Evolutionary conservation across 139 green algal genomes (phyloP), one percentile per base, ranked within the genome.

Genomic region (Tetraselmis chui): DNA sequence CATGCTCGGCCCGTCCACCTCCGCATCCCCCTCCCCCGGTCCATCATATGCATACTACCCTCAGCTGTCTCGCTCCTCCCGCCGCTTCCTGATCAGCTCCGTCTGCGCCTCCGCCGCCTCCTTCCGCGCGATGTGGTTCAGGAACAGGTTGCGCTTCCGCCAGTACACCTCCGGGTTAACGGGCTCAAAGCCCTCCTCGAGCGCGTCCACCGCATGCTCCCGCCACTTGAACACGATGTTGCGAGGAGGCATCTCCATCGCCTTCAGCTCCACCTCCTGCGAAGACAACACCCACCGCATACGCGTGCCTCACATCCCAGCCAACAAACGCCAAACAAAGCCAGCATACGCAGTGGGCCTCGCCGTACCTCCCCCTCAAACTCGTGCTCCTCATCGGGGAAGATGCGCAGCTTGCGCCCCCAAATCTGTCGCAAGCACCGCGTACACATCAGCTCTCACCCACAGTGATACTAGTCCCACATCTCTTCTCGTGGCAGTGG

Each of bases 351-450:
- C 82, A 87, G 93, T 5, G 88, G 83, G 28, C 93, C 83, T 67
- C 96, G 83, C 30, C 87, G 79, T 22, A 92, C 83, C 31, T 90
- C 86, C 18, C 82, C 76, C 28, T 80, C 81, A 83, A 96, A 95
- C 1, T 89, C 85, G 83, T 98, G 94, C 26, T 93, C 81, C 2
- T 84, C 81, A 29, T 90, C 94, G 2, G 90, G 76, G 76, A 93
- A 97, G 18, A 98, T 89, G 31, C 92, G 90, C 77, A 98, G 90
- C 88, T 97, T 97, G 22, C 90, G 83, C 28, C 92, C 83, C 29
- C 95, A 91, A 0, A 80, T 78, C 83, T 91, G 82, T 28, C 86
- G n/a, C n/a, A n/a, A n/a, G n/a, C n/a, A n/a, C n/a, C n/a, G n/a
- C n/a, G n/a, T n/a, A n/a, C n/a, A n/a, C n/a, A n/a, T n/a, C n/a